phyloP scores from a whole-genome alignment of 78 protist species.

The Tieghemostelium lacteum region DNA sequence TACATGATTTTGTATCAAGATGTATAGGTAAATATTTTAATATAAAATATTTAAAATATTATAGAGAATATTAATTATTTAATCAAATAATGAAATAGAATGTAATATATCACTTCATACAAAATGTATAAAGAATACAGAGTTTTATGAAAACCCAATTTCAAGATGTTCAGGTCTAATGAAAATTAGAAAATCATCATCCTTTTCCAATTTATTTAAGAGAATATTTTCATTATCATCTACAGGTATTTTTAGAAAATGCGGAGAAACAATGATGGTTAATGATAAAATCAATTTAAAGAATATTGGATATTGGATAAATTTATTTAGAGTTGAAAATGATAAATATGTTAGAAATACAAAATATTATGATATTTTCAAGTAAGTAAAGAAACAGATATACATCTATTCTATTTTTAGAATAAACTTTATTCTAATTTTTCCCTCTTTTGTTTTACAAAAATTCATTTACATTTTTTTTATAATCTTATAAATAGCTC shows the following conservation, averaged over 20 bases:
- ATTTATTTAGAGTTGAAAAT: conserved; percentile 24
- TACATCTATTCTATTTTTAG: background rate
- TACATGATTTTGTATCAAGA: background rate
- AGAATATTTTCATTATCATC: background rate
- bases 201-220: background rate
- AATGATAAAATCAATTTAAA: background rate
- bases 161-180: background rate
- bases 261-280: background rate
- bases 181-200: background rate
- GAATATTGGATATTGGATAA: conserved; percentile 30
- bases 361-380: conserved; percentile 23
- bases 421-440: background rate
- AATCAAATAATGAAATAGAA: background rate
- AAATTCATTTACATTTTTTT: conserved; percentile 8
- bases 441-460: background rate
- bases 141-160: background rate
- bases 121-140: background rate
- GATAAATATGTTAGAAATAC: conserved; percentile 1
- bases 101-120: background rate
- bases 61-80: background rate
- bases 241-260: background rate
- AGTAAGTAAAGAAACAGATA: background rate
- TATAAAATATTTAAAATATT: background rate
- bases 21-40: background rate
- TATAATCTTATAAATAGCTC: too few species aligned